Evolutionary conservation across 352 stramenopile genomes (phyloP).

Genomic region (Pythium pectinolyticum): DNA sequence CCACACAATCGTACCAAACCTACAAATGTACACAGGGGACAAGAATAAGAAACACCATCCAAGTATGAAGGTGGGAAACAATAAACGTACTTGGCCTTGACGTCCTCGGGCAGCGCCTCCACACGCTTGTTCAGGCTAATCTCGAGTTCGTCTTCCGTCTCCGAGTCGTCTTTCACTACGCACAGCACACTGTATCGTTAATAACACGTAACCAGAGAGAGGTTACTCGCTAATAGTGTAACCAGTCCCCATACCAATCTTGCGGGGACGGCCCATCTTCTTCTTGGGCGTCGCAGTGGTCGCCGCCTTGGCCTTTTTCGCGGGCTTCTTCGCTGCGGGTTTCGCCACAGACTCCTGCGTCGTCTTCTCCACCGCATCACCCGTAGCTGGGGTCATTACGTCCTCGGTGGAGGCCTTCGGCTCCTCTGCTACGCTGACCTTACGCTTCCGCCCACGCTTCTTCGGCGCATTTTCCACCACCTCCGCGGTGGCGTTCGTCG

Average conservation of each 20-base stretch:
- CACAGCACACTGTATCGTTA: not conserved
- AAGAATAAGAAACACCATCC: not conserved
- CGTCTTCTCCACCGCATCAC: constrained; percentile 10
- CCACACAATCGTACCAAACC: constrained; percentile 79
- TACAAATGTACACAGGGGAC: constrained; percentile 12
- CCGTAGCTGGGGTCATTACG: not conserved
- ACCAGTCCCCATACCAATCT: constrained; percentile 23
- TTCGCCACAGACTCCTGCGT: constrained; percentile 25
- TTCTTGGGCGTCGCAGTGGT: constrained; percentile 26
- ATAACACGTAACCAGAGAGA: not conserved
- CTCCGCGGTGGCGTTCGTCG: constrained; percentile 8
- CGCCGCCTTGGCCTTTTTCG: constrained; percentile 20
- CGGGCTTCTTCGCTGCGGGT: constrained; percentile 17
- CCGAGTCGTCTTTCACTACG: constrained; percentile 38
- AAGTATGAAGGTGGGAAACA: no score
- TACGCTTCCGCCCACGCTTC: constrained; percentile 39
- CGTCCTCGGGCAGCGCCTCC: constrained; percentile 48
- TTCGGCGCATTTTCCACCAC: constrained; percentile 23
- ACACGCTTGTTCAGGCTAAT: constrained; percentile 36
- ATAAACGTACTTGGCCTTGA: constrained; percentile 52
- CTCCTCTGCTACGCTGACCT: constrained; percentile 26
- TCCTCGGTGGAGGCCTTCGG: constrained; percentile 15
- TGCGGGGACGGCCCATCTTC: constrained; percentile 47
- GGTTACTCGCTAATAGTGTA: not conserved
- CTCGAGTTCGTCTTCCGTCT: constrained; percentile 41